Conservation (phyloP, 2,329 filamentous ascomycete genomes). For the Sclerotinia sclerotiorum region DNA sequence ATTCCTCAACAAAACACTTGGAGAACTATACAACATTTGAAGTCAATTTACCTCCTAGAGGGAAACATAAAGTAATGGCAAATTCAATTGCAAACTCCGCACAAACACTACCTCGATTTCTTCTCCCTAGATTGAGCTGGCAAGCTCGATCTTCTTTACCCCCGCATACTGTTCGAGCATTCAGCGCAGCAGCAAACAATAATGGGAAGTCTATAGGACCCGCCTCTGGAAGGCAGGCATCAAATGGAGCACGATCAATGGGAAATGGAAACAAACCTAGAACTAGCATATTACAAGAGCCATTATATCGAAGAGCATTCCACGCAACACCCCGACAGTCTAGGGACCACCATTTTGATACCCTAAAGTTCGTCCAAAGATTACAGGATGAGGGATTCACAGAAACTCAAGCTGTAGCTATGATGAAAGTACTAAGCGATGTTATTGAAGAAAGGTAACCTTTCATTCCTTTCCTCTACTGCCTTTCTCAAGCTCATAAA, state of each 20-base stretch:
- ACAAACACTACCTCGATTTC: conserved; percentile 37
- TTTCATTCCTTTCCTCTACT: background rate
- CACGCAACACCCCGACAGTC: conserved; percentile 61
- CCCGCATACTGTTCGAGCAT: conserved; percentile 30
- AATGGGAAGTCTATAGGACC: conserved; percentile 22
- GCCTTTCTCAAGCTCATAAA: no score
- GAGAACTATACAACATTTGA: background rate
- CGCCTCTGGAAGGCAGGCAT: background rate
- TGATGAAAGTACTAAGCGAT: conserved; percentile 96
- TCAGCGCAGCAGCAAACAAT: conserved; percentile 30
- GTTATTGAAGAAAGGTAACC: conserved; percentile 87
- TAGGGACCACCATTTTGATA: conserved; percentile 96
- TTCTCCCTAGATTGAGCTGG: conserved; percentile 41
- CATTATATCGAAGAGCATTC: conserved; percentile 51
- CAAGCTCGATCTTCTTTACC: conserved; percentile 29
- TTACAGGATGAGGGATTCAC: conserved; percentile 91
- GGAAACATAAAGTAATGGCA: conserved; percentile 33
- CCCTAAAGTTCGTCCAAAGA: conserved; percentile 91
- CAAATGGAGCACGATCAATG: background rate
- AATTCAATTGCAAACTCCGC: conserved; percentile 31
- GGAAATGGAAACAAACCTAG: background rate
- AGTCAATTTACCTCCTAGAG: background rate
- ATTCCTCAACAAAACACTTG: background rate
- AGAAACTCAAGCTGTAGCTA: conserved; percentile 91
- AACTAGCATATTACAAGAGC: conserved; percentile 29